These are phyloP conservation scores for Eimeria acervulina DNA, from an alignment of 169 alveolate genomes.

Conservation along the genomic window DNA sequence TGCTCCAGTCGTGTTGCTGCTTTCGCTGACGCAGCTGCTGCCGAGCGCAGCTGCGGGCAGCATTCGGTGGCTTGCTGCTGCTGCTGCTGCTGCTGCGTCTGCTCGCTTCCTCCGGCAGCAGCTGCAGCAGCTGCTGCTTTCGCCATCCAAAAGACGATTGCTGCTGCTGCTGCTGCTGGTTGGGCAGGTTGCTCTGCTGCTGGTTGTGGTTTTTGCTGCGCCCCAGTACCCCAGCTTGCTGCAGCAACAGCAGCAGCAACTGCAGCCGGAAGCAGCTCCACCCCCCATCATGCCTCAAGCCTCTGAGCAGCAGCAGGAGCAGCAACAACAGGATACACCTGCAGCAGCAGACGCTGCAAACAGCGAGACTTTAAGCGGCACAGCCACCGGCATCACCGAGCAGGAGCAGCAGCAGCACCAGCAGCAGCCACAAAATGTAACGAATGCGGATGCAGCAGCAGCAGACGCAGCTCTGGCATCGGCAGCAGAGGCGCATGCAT, in stretches of 20 bases:
- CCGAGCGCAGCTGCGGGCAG: constrained; percentile 33
- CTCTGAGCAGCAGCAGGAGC: constrained; percentile 17
- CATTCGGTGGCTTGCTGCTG: constrained; percentile 54
- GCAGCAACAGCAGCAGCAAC: constrained; percentile 28
- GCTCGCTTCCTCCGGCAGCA: too few species aligned
- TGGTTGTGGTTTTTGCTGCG: constrained; percentile 24
- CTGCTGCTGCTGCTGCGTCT: constrained; percentile 11
- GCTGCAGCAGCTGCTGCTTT: constrained; percentile 47
- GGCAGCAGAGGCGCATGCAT: not conserved
- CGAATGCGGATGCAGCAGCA: not conserved
- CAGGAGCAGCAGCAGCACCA: constrained; percentile 55
- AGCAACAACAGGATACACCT: too few species aligned
- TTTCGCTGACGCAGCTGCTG: constrained; percentile 40
- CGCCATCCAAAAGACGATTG: not conserved
- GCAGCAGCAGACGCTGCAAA: not conserved
- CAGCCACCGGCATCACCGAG: not conserved
- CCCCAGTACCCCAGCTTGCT: not conserved
- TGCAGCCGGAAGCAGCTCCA: constrained; percentile 15
- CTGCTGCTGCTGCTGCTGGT: constrained; percentile 59
- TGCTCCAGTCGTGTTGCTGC: constrained; percentile 35
- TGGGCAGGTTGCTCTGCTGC: constrained; percentile 31
- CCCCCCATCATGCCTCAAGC: not conserved
- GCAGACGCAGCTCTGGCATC: constrained; percentile 8
- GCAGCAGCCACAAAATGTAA: not conserved
- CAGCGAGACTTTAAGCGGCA: not conserved